These are phyloP conservation scores for Logfia minima DNA, from an alignment of 129 eudicot genomes.

Conservation along the genomic window DNA sequence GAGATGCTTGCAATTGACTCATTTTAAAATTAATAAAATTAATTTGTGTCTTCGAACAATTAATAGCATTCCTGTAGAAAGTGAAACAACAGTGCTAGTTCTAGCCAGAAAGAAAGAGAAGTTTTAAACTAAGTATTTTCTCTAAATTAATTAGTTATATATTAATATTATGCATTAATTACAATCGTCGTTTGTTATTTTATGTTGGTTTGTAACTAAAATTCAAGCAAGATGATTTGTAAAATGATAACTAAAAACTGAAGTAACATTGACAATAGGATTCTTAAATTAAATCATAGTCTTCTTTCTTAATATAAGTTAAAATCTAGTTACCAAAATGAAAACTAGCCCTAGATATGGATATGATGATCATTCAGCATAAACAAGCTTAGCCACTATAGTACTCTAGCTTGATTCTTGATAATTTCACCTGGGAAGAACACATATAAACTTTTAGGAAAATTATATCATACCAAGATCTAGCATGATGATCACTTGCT, in stretches of 20 bases:
- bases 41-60: not conserved
- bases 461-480: constrained; percentile 24
- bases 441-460: not conserved
- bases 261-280: not conserved
- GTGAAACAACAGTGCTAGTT: not conserved
- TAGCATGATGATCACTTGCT: constrained; percentile 21
- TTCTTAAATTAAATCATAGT: not conserved
- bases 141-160: no score
- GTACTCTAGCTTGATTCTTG: not conserved
- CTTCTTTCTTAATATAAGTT: no score
- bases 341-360: not conserved
- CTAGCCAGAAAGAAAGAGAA: not conserved
- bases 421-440: not conserved
- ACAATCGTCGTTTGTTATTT: not conserved
- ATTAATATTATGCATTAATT: no score
- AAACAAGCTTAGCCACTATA: not conserved
- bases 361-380: not conserved
- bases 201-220: not conserved
- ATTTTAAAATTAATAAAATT: not conserved
- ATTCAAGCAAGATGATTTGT: not conserved
- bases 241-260: not conserved
- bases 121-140: not conserved
- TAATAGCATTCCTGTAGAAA: not conserved
- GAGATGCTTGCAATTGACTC: no score
- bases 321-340: no score